These are phyloP conservation scores for Penicillium corylophilum DNA, from an alignment of 2,329 filamentous ascomycete species.

Conservation along the genomic window DNA sequence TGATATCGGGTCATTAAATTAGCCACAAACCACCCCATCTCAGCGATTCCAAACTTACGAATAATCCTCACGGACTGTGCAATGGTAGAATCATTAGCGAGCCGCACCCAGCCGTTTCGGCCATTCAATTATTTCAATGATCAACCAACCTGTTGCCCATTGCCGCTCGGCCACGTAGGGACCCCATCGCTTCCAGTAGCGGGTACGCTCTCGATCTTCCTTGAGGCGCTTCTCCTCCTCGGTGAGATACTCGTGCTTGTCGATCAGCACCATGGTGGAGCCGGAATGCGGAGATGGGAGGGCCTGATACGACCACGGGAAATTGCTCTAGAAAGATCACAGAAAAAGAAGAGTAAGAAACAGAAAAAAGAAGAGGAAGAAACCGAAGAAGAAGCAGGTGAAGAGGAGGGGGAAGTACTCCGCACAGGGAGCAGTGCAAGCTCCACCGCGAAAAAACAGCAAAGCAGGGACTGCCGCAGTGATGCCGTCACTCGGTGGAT, in stretches of 20 bases:
- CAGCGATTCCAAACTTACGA: slow-evolving; percentile 51
- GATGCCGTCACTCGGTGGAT: slow-evolving; percentile 8
- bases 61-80: slow-evolving; percentile 84
- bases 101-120: not conserved
- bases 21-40: not conserved
- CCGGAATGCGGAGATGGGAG: slow-evolving; percentile 4
- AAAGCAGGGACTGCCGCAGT: not conserved
- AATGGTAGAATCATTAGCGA: slow-evolving; percentile 28
- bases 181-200: slow-evolving; percentile 99
- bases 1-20: too few species aligned
- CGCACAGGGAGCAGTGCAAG: not conserved
- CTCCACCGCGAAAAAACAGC: not conserved
- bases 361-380: not conserved
- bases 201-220: slow-evolving; percentile 76
- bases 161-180: slow-evolving; percentile 91
- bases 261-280: slow-evolving; percentile 76
- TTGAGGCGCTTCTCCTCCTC: slow-evolving; percentile 88
- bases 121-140: not conserved
- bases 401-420: slow-evolving; percentile 4
- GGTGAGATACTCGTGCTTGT: slow-evolving; percentile 81
- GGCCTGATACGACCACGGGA: slow-evolving; percentile 3
- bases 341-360: not conserved
- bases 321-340: not conserved
- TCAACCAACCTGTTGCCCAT: slow-evolving; percentile 79
- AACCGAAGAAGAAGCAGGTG: slow-evolving; percentile 1